phyloP scores from a whole-genome alignment of 768 basidiomycete genomes.

The Mycena crocata region DNA sequence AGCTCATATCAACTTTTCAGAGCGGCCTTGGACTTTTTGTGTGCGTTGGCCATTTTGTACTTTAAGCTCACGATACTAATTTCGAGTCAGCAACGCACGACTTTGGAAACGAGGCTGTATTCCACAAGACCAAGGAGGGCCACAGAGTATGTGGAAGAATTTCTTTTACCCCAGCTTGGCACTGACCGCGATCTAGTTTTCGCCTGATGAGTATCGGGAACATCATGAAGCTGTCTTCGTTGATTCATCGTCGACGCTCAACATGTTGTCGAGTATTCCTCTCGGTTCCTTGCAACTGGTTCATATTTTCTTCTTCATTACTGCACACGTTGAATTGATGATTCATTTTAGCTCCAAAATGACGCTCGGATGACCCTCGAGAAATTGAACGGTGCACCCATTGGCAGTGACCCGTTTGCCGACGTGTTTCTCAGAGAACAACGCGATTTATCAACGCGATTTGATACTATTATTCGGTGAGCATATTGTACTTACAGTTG shows the following conservation, averaged over 20 bases:
- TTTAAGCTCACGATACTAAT: constrained; percentile 13
- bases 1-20: constrained; percentile 93
- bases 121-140: constrained; percentile 66
- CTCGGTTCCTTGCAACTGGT: constrained; percentile 82
- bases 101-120: constrained; percentile 66
- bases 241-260: constrained; percentile 81
- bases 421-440: constrained; percentile 80
- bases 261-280: constrained; percentile 82
- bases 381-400: constrained; percentile 60
- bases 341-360: constrained; percentile 65
- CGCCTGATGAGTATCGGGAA: constrained; percentile 65
- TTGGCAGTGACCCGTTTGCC: constrained; percentile 71
- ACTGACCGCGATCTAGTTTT: constrained; percentile 56
- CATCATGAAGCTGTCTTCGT: constrained; percentile 74
- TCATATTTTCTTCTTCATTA: constrained; percentile 50
- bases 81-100: constrained; percentile 72
- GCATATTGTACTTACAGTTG: constrained; percentile 34
- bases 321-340: constrained; percentile 8
- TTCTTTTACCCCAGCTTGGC: background rate
- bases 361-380: constrained; percentile 84
- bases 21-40: constrained; percentile 85
- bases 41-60: constrained; percentile 56
- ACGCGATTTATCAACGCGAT: constrained; percentile 71
- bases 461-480: constrained; percentile 79
- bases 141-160: constrained; percentile 59